Conservation (phyloP, 352 stramenopile genomes). For the Phytopythium litorale region DNA sequence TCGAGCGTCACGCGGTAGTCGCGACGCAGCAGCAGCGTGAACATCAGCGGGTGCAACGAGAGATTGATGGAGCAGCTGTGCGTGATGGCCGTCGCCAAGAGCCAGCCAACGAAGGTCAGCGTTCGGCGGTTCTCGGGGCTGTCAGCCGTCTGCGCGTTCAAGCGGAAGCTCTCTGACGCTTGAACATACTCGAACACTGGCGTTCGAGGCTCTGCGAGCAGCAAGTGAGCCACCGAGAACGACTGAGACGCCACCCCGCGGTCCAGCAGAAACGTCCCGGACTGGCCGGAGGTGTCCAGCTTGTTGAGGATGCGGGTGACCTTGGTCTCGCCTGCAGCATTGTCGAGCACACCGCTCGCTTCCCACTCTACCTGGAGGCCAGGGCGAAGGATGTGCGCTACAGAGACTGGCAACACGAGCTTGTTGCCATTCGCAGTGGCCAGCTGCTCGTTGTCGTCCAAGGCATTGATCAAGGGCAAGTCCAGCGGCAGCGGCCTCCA, state of each 20-base stretch:
- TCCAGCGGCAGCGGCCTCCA: constrained; percentile 33
- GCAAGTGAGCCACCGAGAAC: constrained; percentile 36
- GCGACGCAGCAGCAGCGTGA: constrained; percentile 38
- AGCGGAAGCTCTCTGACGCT: constrained; percentile 55
- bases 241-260: constrained; percentile 27
- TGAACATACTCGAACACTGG: constrained; percentile 54
- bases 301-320: constrained; percentile 50
- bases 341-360: neutral
- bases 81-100: constrained; percentile 47
- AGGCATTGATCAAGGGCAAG: neutral
- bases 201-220: constrained; percentile 30
- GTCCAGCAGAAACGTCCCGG: constrained; percentile 45
- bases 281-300: constrained; percentile 10
- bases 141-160: constrained; percentile 43
- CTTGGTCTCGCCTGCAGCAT: constrained; percentile 13
- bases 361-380: constrained; percentile 38
- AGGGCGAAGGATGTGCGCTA: constrained; percentile 14
- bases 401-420: constrained; percentile 25
- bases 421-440: constrained; percentile 47
- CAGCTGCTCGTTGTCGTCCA: constrained; percentile 12
- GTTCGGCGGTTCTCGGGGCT: constrained; percentile 25
- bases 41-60: constrained; percentile 43
- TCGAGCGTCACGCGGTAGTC: constrained; percentile 28
- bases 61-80: constrained; percentile 40
- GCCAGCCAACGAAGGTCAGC: constrained; percentile 55